phyloP scores from a whole-genome alignment of 192 early-diverging fungal genomes.

The Chytriomyces confervae region DNA sequence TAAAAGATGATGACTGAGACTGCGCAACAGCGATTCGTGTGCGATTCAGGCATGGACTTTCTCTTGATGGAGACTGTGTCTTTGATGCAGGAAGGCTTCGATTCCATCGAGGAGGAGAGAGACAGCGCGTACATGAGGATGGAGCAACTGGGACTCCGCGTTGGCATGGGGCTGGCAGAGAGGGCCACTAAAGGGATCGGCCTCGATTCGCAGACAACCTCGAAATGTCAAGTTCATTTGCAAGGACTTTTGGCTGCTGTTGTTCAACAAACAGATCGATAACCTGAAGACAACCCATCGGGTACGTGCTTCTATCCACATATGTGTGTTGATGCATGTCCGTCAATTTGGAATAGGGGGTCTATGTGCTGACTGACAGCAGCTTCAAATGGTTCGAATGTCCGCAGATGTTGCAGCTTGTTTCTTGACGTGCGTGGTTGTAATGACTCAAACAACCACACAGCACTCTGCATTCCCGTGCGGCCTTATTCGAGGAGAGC shows the following conservation, averaged over 20 bases:
- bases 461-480: constrained; percentile 96
- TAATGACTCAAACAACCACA: not conserved
- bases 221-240: constrained; percentile 99
- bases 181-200: constrained; percentile 82
- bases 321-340: not conserved
- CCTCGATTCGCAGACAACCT: constrained; percentile 91
- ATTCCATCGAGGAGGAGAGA: constrained; percentile 69
- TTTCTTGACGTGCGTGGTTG: not conserved
- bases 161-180: constrained; percentile 88
- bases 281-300: constrained; percentile 99
- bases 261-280: constrained; percentile 98
- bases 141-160: constrained; percentile 87
- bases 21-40: not conserved
- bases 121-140: constrained; percentile 91
- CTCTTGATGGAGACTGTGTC: constrained; percentile 26
- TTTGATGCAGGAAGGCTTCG: constrained; percentile 11
- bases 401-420: constrained; percentile 73
- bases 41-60: constrained; percentile 29
- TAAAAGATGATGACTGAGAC: too few species aligned
- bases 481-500: constrained; percentile 91
- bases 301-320: constrained; percentile 46
- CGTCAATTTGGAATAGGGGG: constrained; percentile 63
- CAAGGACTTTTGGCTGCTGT: constrained; percentile 94
- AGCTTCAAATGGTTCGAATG: constrained; percentile 96
- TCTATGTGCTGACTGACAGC: constrained; percentile 98